These are phyloP conservation scores for Heteromeles arbutifolia DNA, from an alignment of 306 rosid genomes.

Conservation along the genomic window DNA sequence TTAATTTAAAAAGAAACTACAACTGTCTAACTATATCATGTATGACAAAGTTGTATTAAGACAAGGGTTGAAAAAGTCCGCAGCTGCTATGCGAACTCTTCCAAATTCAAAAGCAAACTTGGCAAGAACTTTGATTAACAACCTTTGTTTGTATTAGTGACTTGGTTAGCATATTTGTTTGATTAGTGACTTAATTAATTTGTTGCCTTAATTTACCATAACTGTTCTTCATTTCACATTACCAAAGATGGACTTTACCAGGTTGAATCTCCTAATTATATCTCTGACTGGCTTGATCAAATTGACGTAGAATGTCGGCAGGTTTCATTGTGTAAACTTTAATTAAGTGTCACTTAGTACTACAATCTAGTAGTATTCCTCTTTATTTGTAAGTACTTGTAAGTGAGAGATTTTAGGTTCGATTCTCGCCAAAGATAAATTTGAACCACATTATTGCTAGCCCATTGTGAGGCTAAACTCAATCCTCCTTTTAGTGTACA, in stretches of 20 bases:
- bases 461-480: fast-evolving
- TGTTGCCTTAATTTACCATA: not conserved
- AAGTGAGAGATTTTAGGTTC: no score
- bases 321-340: not conserved
- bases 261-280: not conserved
- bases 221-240: not conserved
- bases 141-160: not conserved
- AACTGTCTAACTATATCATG: not conserved
- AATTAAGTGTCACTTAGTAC: not conserved
- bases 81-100: not conserved
- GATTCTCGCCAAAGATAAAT: no score
- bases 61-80: not conserved
- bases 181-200: not conserved
- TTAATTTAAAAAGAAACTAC: not conserved
- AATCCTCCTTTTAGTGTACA: fast-evolving
- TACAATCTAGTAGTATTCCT: no score
- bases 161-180: not conserved
- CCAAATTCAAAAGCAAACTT: not conserved
- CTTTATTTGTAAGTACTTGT: no score
- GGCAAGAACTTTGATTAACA: not conserved
- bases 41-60: not conserved
- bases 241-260: not conserved
- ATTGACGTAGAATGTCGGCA: not conserved
- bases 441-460: no score
- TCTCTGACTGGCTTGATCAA: not conserved